These are phyloP conservation scores for Tripterygium wilfordii DNA, from an alignment of 177 flowering plant genomes.

Conservation along the genomic window DNA sequence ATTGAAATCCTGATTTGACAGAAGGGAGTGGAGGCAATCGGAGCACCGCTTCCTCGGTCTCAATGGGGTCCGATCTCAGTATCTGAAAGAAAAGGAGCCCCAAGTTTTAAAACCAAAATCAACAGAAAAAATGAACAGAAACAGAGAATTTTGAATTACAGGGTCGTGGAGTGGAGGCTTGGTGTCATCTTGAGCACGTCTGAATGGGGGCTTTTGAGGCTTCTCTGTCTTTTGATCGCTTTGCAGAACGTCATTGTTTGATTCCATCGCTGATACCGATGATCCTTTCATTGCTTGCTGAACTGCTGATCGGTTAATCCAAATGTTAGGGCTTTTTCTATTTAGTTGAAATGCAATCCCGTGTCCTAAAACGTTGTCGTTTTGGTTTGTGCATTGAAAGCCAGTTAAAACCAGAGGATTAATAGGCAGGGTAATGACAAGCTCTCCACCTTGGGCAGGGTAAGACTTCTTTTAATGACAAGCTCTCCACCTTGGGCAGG, in stretches of 20 bases:
- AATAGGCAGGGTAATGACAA: no score
- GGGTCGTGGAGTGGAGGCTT: slow-evolving; percentile 66
- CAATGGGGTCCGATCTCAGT: slow-evolving; percentile 65
- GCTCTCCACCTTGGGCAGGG: no score
- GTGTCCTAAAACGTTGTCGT: no score
- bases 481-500: no score
- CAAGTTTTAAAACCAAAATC: neutral
- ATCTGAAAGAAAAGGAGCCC: slow-evolving; percentile 30
- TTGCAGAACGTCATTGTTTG: neutral
- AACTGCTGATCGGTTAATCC: no score
- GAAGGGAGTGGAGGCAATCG: slow-evolving; percentile 43
- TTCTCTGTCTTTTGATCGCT: slow-evolving; percentile 7
- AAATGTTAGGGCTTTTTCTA: no score
- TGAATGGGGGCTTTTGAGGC: slow-evolving; percentile 42
- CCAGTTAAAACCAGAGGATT: no score
- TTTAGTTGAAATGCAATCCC: no score
- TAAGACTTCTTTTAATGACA: no score
- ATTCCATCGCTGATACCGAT: slow-evolving; percentile 12
- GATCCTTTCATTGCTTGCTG: slow-evolving; percentile 20
- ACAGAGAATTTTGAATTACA: slow-evolving; percentile 21
- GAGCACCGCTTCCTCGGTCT: slow-evolving; percentile 75
- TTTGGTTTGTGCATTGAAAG: no score
- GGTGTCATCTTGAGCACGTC: slow-evolving; percentile 60
- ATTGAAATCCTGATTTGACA: slow-evolving; percentile 1
- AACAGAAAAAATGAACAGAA: neutral